Base-by-base conservation (phyloP, 495 filamentous ascomycete species). In the Pyronema omphalodes region DNA sequence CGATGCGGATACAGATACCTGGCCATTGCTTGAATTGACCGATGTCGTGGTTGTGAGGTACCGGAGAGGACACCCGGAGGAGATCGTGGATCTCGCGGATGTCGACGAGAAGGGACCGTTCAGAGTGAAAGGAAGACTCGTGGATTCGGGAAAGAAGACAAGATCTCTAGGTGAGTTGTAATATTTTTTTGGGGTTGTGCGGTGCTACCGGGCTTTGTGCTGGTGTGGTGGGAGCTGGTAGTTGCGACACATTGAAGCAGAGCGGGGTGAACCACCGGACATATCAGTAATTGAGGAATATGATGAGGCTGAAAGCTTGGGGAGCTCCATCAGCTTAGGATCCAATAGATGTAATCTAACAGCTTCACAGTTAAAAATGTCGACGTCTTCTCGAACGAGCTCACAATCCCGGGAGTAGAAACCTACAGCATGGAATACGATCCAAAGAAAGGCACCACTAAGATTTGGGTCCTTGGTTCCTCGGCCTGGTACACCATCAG, bases 1-100 rank as follows among this genome's bases (percentile, higher is more conserved):
- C 9, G 3, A 47, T 6, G 35, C 35, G 9, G 52, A 62, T 41
- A 37, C 44, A 12, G 56, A 59, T 1, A 36, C 40, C 23, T 63
- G 59, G 59, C 60, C 60, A 7, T 49, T 55, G 9, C 52, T 63
- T 12, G 56, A 58, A 43, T 59, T 63, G 19, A 62, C 50, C 2
- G 54, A 63, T 17, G 60, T 40, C 17, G 47, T 44, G 11, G 59
- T 59, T 14, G 51, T 52, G 7, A 37, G 15, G 17, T 53, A 48
- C 9, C 44, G 52, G 12, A 17, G 48, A 11, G 48, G 48, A 7
- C 46, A 41, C 12, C n/a, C 23, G 23, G 48, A 34, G 15, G 48
- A 14, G 6, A 37, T 61, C 8, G 56, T 53, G 33, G 59, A 63
- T 18, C 59, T 63, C 3, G 51, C 62, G 9, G 49, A 63, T 34